Conservation (phyloP, 1,284 basidiomycete species). For the Caloboletus inedulis region DNA sequence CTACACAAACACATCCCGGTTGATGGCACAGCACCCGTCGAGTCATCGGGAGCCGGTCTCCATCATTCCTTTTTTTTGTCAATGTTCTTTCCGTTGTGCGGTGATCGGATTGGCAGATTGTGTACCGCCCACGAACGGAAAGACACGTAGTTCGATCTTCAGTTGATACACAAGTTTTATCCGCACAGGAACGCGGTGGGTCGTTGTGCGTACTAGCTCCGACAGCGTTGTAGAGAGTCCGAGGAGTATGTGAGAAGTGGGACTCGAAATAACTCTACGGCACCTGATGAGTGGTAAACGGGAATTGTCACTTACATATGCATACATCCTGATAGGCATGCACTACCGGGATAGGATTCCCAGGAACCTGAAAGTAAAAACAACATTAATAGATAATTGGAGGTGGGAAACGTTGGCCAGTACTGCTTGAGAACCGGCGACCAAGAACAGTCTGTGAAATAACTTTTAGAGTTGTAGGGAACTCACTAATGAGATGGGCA, state of each 20-base stretch:
- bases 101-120: background rate
- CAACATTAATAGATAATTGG: background rate
- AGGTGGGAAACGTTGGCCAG: conserved; percentile 14
- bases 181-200: conserved; percentile 2
- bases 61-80: conserved; percentile 1
- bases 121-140: conserved; percentile 1
- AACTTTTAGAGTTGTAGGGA: conserved; percentile 1
- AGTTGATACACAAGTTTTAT: background rate
- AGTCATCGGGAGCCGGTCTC: conserved; percentile 15
- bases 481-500: background rate
- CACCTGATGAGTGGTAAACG: background rate
- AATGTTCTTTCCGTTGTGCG: background rate
- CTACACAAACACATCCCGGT: background rate
- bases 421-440: conserved; percentile 13
- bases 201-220: conserved; percentile 3
- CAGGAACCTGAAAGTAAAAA: conserved; percentile 10
- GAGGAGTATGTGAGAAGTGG: conserved; percentile 5
- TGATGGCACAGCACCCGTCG: conserved; percentile 4
- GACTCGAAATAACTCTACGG: conserved; percentile 17
- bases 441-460: conserved; percentile 2
- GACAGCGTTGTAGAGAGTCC: conserved; percentile 6
- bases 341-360: background rate
- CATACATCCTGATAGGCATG: conserved; percentile 11
- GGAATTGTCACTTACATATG: conserved; percentile 14
- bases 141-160: background rate